Conservation (phyloP, 1,284 basidiomycete genomes). For the Pholiota adiposa region DNA sequence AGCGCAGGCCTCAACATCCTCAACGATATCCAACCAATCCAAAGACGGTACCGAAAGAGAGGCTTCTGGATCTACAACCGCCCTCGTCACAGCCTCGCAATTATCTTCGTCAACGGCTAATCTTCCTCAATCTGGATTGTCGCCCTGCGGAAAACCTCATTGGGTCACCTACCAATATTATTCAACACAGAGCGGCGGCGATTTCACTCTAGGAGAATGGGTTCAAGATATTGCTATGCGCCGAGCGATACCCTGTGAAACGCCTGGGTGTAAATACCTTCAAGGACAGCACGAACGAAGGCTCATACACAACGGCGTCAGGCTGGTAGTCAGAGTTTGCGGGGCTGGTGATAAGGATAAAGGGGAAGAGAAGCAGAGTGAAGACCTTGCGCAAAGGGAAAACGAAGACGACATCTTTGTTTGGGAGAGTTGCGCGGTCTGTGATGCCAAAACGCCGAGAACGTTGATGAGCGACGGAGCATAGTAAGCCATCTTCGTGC, state of each 20-base stretch:
- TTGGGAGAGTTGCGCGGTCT: constrained; percentile 63
- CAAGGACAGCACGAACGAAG: constrained; percentile 52
- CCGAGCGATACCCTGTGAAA: constrained; percentile 43
- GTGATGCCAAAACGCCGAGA: constrained; percentile 44
- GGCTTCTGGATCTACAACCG: constrained; percentile 3
- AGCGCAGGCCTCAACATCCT: not conserved
- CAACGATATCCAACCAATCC: not conserved
- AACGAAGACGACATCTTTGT: constrained; percentile 37
- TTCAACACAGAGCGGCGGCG: constrained; percentile 30
- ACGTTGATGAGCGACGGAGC: constrained; percentile 56
- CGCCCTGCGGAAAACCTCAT: constrained; percentile 42
- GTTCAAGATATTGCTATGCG: constrained; percentile 37
- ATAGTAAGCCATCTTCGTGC: constrained; percentile 47
- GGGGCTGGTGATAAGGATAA: constrained; percentile 23
- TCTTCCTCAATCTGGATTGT: constrained; percentile 18
- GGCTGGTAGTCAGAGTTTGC: constrained; percentile 42
- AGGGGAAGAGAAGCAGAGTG: constrained; percentile 22
- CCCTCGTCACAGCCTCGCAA: not conserved
- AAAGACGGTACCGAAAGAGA: not conserved
- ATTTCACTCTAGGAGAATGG: constrained; percentile 49
- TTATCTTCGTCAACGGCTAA: constrained; percentile 14
- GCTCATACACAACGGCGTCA: constrained; percentile 53
- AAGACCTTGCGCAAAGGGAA: constrained; percentile 20
- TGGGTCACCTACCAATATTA: constrained; percentile 59
- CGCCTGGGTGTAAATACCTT: constrained; percentile 43